Base-by-base conservation (phyloP, 2,329 filamentous ascomycete genomes). In the Stenocarpella maydis region DNA sequence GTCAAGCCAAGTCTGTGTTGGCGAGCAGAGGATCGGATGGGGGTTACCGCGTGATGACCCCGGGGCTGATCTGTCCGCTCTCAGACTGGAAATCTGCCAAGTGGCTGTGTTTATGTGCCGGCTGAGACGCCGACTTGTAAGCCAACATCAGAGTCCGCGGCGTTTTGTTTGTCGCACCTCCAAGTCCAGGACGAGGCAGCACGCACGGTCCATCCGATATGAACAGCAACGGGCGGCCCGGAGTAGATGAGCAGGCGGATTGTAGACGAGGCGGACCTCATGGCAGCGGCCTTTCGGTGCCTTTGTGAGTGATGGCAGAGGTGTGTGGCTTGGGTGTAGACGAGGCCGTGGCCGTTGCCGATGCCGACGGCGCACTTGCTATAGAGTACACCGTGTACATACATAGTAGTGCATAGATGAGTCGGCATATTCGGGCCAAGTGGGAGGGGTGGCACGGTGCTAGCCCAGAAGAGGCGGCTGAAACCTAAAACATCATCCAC, bases 11-110 rank as follows among this genome's bases (percentile, higher is more conserved):
- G 47, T 31, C 43, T 37, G n/a, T 34, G 41, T 50, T 50, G 26
- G 49, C 34, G 66, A 50, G 39, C 60, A 69, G n/a, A n/a, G 37
- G 60, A 69, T 50, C 39, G 50, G 67, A 69, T 58, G 60, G 41
- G 49, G 65, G 58, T 34, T 21, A 24, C 34, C 21, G 41, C 26
- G 58, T 24, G 58, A 61, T 26, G 12, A 61, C 58, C 58, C 58
- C 24, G 58, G 58, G 41, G 58, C 58, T 61, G 58, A 61, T 61
- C 58, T 47, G 58, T 61, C 41, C 58, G 34, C 49, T 53, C 43
- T 45, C 34, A 28, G 37, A 14, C 17, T 53, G 24, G 47, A 53
- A 54, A 53, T 45, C 45, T 15, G 37, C 17, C 49, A 65, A 65
- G 37, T 21, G 49, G 24, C 24, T 54, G 49, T 34, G 49, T 65